These are phyloP conservation scores for Backusella liffmaniae DNA, from an alignment of 192 early-diverging fungal species.

Conservation along the genomic window DNA sequence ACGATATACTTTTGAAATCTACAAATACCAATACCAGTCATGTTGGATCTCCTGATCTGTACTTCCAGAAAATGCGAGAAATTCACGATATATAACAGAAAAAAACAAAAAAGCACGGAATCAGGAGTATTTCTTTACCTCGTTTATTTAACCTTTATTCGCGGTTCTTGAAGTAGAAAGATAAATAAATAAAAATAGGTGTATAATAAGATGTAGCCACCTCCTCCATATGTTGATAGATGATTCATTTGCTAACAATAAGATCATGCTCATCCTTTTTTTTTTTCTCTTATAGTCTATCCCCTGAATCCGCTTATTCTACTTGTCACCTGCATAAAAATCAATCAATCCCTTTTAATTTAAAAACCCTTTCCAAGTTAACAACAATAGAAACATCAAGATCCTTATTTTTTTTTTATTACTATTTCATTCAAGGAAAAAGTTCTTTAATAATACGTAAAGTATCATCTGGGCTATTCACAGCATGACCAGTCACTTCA, in stretches of 20 bases:
- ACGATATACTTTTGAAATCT: not conserved
- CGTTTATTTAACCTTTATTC: not conserved
- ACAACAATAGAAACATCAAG: not conserved
- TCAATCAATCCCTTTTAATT: too few species aligned
- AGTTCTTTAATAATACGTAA: slow-evolving; percentile 75
- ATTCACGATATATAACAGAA: not conserved
- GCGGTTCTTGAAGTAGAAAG: not conserved
- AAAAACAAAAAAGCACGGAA: not conserved
- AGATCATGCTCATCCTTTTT: too few species aligned
- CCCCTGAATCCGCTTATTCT: not conserved
- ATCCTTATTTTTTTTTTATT: not conserved
- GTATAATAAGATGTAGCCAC: not conserved
- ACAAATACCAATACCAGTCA: not conserved
- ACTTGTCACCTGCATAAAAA: too few species aligned
- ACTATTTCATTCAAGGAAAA: slow-evolving; percentile 44
- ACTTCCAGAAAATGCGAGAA: not conserved
- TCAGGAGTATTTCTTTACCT: not conserved
- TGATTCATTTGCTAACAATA: not conserved
- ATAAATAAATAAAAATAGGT: not conserved
- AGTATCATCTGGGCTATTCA: slow-evolving; percentile 84
- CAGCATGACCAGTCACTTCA: slow-evolving; percentile 78
- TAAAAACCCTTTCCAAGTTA: not conserved
- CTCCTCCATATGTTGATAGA: not conserved
- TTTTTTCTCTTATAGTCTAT: too few species aligned
- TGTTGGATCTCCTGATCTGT: not conserved